Base-by-base conservation (phyloP, 768 basidiomycete species). In the Ramaria rubella region DNA sequence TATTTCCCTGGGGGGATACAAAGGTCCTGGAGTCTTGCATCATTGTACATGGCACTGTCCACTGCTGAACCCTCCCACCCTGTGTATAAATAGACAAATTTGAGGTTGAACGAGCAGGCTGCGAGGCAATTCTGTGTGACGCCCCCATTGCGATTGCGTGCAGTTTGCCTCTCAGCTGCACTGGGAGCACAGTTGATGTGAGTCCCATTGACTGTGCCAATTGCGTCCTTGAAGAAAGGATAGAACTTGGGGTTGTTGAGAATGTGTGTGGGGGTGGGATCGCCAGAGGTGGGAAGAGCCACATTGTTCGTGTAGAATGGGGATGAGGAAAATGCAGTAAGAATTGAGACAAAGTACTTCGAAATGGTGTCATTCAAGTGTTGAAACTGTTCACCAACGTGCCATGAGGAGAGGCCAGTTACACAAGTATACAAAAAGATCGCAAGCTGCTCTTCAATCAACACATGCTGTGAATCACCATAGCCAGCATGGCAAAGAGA, bases 131-230 rank as follows among this genome's bases (percentile, higher is more conserved):
- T 61, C 24, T 57, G 54, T 9, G 30, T 31, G 30, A 58, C 30
- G 23, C 19, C 33, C 21, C 58, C 58, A 23, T 59, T 55, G 4
- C 33, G 57, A 44, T 59, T 50, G 17, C 45, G 36, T 21, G 15
- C 43, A 17, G 24, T 24, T 5, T 24, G 6, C 9, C 44, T 53
- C 9, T 59, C 58, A 14, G 4, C 3, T 3, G 58, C 57, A 14
- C 26, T 31, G 15, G 58, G n/a, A n/a, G n/a, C n/a, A n/a, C n/a
- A n/a, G n/a, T n/a, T n/a, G n/a, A n/a, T n/a, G n/a, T n/a, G n/a
- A 1, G 48, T 27, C n/a, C 72, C 68, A 62, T 75, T 69, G 2
- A 73, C 59, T 1, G 69, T 70, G 38, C 72, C 69, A 26, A 75
- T 57, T 15, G 64, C 65, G 52, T 69, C 59, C n/a, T 63, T 57